A percentile compares a stretch with the other conserved stretches of the same genome.
phyloP scores from a whole-genome alignment of 2,329 filamentous ascomycete genomes.

The Apiospora saccharicola region DNA sequence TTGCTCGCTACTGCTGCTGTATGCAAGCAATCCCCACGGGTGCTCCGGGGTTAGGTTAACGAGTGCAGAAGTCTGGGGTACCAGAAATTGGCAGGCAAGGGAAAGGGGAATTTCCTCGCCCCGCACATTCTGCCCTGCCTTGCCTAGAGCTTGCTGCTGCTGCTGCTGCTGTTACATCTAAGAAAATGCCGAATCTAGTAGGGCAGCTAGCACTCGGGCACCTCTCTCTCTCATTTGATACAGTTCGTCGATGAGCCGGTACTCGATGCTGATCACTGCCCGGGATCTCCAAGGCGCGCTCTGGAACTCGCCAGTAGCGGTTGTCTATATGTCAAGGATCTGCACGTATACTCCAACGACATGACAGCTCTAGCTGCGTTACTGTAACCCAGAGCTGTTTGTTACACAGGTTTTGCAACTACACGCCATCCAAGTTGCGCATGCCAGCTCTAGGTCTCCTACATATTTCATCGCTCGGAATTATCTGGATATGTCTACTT shows the following conservation, averaged over 20 bases:
- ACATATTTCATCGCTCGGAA: too few relatives aligned
- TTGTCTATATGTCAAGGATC: not conserved
- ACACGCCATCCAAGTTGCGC: not conserved
- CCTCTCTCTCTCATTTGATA: not conserved
- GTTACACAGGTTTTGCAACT: not conserved
- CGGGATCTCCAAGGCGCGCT: not conserved
- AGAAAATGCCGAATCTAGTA: not conserved
- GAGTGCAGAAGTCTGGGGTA: constrained; percentile 2
- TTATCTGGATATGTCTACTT: not conserved
- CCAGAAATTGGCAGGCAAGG: not conserved
- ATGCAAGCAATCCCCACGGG: not conserved
- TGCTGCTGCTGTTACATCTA: not conserved
- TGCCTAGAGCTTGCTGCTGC: not conserved
- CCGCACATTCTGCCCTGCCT: constrained; percentile 3
- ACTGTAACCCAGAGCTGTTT: not conserved
- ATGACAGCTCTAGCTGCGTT: not conserved
- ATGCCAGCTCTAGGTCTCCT: not conserved
- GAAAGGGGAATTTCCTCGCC: not conserved
- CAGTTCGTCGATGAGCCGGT: not conserved
- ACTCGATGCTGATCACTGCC: not conserved
- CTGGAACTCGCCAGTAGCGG: not conserved
- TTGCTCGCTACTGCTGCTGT: not conserved
- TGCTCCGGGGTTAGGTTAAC: not conserved
- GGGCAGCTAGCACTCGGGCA: not conserved
- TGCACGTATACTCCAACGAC: not conserved